Evolutionary conservation across 371 early-diverging fungal species (phyloP).

Genomic region (Fennellomyces sp.): DNA sequence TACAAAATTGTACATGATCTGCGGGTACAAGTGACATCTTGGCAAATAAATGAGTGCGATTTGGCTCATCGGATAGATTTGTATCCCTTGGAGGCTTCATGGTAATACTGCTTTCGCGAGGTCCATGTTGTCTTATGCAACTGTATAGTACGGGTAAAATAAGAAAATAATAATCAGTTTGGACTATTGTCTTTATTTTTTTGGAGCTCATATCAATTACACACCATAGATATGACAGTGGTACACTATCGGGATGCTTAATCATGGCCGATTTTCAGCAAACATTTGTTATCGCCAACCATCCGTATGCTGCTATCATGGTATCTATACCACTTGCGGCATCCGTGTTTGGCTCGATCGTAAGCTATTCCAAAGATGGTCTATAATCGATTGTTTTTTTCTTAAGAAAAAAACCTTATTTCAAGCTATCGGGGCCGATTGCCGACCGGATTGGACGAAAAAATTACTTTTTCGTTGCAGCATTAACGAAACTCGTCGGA

Average conservation of each 20-base stretch:
- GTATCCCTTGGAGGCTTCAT: slow-evolving; percentile 50
- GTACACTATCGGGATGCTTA: slow-evolving; percentile 41
- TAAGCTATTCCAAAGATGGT: too few relatives aligned
- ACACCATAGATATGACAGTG: slow-evolving; percentile 46
- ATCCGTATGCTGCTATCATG: slow-evolving; percentile 10
- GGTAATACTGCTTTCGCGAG: too few relatives aligned
- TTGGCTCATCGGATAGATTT: slow-evolving; percentile 22
- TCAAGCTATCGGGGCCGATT: slow-evolving; percentile 36
- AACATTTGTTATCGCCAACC: slow-evolving; percentile 5
- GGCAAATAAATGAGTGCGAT: not conserved
- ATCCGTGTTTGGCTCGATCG: slow-evolving; percentile 39
- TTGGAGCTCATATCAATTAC: not conserved
- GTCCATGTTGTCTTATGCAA: too few relatives aligned
- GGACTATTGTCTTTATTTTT: not conserved
- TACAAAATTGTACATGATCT: slow-evolving; percentile 6
- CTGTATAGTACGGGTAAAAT: slow-evolving; percentile 33
- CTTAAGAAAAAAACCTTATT: slow-evolving; percentile 5
- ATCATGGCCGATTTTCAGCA: slow-evolving; percentile 38
- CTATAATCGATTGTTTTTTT: not conserved
- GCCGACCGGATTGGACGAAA: slow-evolving; percentile 45
- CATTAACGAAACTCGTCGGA: slow-evolving; percentile 69
- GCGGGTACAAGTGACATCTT: slow-evolving; percentile 1
- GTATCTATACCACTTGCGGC: slow-evolving; percentile 34
- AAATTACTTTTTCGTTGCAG: slow-evolving; percentile 49
- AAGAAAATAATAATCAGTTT: not conserved